Conservation (phyloP, 176 grass and related monocot genomes). For the Phoenix dactylifera region DNA sequence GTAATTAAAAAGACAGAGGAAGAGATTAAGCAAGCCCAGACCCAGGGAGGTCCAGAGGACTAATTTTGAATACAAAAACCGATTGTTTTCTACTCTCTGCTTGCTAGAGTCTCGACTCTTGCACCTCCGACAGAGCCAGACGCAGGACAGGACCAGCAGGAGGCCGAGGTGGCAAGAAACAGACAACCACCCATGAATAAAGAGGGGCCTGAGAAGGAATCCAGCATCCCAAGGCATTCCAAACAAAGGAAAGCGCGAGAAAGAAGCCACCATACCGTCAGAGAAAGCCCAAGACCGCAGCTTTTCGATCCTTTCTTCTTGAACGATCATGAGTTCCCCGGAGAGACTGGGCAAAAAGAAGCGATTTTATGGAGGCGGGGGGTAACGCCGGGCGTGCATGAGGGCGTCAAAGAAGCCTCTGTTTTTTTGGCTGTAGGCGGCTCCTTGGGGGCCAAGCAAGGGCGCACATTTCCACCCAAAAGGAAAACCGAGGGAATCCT, state of each 20-base stretch:
- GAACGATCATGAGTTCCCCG: too few species aligned
- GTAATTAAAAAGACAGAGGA: slow-evolving; percentile 22
- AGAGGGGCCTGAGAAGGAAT: slow-evolving; percentile 5
- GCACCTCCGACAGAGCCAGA: slow-evolving; percentile 1
- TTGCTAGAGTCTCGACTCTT: background rate
- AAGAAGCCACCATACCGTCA: too few species aligned
- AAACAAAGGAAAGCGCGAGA: background rate
- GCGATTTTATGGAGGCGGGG: too few species aligned
- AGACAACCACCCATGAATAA: slow-evolving; percentile 24
- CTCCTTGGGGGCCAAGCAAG: background rate
- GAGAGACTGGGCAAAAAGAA: too few species aligned
- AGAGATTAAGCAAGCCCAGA: slow-evolving; percentile 14
- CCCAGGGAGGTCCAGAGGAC: slow-evolving; percentile 21
- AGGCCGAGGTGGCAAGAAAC: slow-evolving; percentile 14
- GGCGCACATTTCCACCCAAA: too few species aligned
- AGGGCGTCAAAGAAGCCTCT: too few species aligned
- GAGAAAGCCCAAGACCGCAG: too few species aligned
- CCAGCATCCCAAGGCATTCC: background rate
- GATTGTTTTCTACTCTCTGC: background rate
- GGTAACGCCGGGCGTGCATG: too few species aligned
- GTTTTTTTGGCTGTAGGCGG: background rate
- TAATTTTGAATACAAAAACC: slow-evolving; percentile 20
- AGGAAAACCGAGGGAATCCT: too few species aligned
- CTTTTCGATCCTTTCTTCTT: too few species aligned
- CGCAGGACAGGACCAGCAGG: slow-evolving; percentile 10